These are phyloP conservation scores for Trichoderma parareesei DNA, from an alignment of 495 filamentous ascomycete genomes.

Conservation along the genomic window DNA sequence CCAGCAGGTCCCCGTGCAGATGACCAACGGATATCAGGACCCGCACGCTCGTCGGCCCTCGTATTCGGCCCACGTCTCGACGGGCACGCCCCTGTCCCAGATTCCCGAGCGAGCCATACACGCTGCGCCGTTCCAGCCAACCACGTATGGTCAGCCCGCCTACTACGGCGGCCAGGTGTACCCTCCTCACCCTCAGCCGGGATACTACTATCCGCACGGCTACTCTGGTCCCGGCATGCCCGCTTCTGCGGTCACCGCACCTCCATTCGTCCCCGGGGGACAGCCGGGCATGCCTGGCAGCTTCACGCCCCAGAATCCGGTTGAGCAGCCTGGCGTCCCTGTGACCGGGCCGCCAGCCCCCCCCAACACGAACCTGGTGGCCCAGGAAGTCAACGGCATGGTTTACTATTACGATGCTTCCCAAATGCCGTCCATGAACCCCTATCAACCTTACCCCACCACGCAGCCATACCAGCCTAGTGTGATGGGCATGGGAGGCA, in stretches of 20 bases:
- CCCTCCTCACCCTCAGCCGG: conserved; percentile 45
- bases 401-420: conserved; percentile 87
- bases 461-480: conserved; percentile 46
- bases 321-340: conserved; percentile 11
- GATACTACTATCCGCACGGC: conserved; percentile 45
- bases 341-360: conserved; percentile 17
- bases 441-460: conserved; percentile 41
- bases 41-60: conserved; percentile 62
- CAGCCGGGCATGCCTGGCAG: conserved; percentile 41
- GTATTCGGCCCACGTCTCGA: conserved; percentile 67
- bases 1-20: conserved; percentile 74
- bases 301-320: conserved; percentile 38
- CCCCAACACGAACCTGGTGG: conserved; percentile 61
- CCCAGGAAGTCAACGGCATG: conserved; percentile 88
- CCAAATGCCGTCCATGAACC: conserved; percentile 52
- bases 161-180: conserved; percentile 53
- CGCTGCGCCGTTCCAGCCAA: conserved; percentile 85
- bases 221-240: conserved; percentile 45
- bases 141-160: conserved; percentile 51
- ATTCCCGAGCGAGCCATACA: conserved; percentile 93
- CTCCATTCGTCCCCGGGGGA: conserved; percentile 50
- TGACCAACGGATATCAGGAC: conserved; percentile 51
- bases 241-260: conserved; percentile 41
- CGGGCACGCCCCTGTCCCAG: conserved; percentile 83
- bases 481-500: conserved; percentile 66